Evolutionary conservation across 116 monocot species (phyloP).

Genomic region (Iris pallida): DNA sequence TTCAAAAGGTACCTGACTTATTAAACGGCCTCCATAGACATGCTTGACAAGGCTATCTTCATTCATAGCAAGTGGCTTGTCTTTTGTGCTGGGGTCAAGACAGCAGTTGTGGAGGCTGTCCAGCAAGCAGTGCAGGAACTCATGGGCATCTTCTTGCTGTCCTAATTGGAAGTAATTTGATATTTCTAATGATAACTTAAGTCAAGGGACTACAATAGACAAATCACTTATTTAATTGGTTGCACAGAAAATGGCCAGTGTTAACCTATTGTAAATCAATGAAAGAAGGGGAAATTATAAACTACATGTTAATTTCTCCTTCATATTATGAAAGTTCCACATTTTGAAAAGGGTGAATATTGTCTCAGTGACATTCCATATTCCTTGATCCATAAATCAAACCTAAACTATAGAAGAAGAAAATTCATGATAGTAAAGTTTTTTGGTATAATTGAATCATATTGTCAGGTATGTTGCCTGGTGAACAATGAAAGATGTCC

Average conservation of each 20-base stretch:
- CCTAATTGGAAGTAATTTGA: slow-evolving; percentile 48
- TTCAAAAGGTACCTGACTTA: slow-evolving; percentile 47
- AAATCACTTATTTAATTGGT: not conserved
- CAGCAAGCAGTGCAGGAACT: slow-evolving; percentile 57
- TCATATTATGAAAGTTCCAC: not conserved
- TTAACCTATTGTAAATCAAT: too few relatives aligned
- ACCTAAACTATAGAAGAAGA: not conserved
- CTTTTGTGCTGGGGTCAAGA: slow-evolving; percentile 16
- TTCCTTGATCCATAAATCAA: not conserved
- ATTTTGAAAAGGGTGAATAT: not conserved
- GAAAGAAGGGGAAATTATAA: too few relatives aligned
- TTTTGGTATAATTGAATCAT: too few relatives aligned
- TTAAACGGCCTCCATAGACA: slow-evolving; percentile 64
- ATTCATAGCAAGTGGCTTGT: slow-evolving; percentile 8
- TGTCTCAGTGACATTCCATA: not conserved
- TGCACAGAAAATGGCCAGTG: not conserved
- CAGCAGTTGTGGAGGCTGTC: slow-evolving; percentile 45
- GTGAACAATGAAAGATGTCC: too few relatives aligned
- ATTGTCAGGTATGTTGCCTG: too few relatives aligned
- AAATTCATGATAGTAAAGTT: too few relatives aligned
- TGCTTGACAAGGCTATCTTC: slow-evolving; percentile 49
- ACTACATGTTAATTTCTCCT: not conserved
- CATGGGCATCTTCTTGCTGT: slow-evolving; percentile 81
- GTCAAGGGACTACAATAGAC: slow-evolving; percentile 34
- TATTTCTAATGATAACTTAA: slow-evolving; percentile 44